These are phyloP conservation scores for Toxicodendron radicans DNA, from an alignment of 345 rosid genomes.

Conservation along the genomic window DNA sequence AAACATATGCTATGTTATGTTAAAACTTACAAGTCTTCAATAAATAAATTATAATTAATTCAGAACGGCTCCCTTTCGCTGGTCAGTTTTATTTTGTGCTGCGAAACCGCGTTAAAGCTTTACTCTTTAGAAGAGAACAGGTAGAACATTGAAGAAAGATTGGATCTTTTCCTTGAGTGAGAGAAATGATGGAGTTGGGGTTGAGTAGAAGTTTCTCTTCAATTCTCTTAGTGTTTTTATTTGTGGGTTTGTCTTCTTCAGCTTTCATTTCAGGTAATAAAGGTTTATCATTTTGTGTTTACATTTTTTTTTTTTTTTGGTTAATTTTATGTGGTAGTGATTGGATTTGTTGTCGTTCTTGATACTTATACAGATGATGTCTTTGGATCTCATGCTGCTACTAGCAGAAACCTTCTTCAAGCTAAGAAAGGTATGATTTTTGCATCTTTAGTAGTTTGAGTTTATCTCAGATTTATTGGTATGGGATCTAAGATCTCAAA, in stretches of 20 bases:
- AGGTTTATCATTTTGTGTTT: not conserved
- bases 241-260: conserved; percentile 34
- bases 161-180: conserved; percentile 1
- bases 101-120: conserved; percentile 7
- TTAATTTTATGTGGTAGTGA: not conserved
- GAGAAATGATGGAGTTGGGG: conserved; percentile 35
- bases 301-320: not conserved
- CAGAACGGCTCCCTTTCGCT: not conserved
- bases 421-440: conserved; percentile 54
- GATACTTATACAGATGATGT: conserved; percentile 32
- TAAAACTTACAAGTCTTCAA: not conserved
- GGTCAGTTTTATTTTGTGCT: not conserved
- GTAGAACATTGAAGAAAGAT: not conserved
- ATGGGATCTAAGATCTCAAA: conserved; percentile 9
- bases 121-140: not conserved
- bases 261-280: conserved; percentile 42
- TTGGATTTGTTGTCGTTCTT: no score
- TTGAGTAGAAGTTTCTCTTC: conserved; percentile 6
- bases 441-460: not conserved
- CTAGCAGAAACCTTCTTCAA: conserved; percentile 61
- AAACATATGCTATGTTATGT: not conserved
- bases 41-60: not conserved
- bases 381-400: conserved; percentile 40
- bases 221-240: conserved; percentile 30
- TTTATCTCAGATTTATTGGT: not conserved